phyloP scores from a whole-genome alignment of 2,329 filamentous ascomycete genomes.

The Xylariomycetidae sp. region DNA sequence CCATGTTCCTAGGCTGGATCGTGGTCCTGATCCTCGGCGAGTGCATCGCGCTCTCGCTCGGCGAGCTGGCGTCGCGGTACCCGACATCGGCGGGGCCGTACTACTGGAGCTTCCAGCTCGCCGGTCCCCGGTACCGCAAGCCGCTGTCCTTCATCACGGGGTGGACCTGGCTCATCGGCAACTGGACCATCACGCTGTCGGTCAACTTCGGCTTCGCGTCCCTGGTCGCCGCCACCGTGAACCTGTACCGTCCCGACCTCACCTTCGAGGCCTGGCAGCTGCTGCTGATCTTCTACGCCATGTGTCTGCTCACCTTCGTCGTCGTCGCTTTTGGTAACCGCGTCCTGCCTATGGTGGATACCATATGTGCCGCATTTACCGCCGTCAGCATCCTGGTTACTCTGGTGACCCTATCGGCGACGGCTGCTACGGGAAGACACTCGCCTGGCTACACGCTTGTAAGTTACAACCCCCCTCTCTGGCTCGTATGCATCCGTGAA shows the following conservation, averaged over 20 bases:
- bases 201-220: slow-evolving; percentile 54
- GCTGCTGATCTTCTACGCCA: slow-evolving; percentile 57
- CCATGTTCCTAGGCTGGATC: slow-evolving; percentile 55
- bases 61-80: slow-evolving; percentile 47
- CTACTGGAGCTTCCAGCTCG: slow-evolving; percentile 50
- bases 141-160: slow-evolving; percentile 47
- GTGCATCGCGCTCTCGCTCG: slow-evolving; percentile 45
- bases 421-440: slow-evolving; percentile 49
- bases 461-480: slow-evolving; percentile 1
- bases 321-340: slow-evolving; percentile 55
- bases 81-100: slow-evolving; percentile 49
- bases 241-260: slow-evolving; percentile 51
- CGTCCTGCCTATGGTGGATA: slow-evolving; percentile 55
- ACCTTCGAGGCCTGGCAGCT: slow-evolving; percentile 51
- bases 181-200: slow-evolving; percentile 48
- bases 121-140: slow-evolving; percentile 34
- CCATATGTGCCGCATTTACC: slow-evolving; percentile 51
- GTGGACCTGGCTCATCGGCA: slow-evolving; percentile 49
- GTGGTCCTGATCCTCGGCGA: slow-evolving; percentile 48
- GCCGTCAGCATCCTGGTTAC: slow-evolving; percentile 52
- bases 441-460: slow-evolving; percentile 43
- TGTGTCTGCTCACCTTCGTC: slow-evolving; percentile 50
- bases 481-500: neutral
- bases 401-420: slow-evolving; percentile 50
- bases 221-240: slow-evolving; percentile 45